Evolutionary conservation across 495 filamentous ascomycete species (phyloP), one percentile per base, ranked within the genome.

Genomic region (Xanthoparmelia taractica): DNA sequence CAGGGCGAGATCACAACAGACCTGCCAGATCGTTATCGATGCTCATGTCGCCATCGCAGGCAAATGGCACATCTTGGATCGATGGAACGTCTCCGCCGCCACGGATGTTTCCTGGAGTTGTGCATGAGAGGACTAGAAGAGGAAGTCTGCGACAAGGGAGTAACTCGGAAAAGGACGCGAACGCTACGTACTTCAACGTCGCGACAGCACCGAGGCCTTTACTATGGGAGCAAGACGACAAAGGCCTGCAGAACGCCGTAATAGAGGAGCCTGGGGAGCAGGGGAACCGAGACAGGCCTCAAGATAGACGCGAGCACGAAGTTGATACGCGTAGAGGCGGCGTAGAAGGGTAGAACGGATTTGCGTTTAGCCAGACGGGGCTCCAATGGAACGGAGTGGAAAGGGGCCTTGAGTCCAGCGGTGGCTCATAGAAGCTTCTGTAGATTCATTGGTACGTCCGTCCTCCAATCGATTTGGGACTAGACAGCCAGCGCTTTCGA

Each of bases 91-190:
- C 69, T 0, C 80, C 79, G 29, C 84, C 89, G 69, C 86, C 87
- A 41, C 80, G 82, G 64, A 87, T 89, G 50, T 88, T 89, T 71
- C 88, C 88, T 0, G 87, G 88, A 4, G 79, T 89, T 57, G 79
- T 90, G 29, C 82, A 85, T 68, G 79, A 85, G 58, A 79, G 78
- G 60, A 79, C 78, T 43, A 75, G 81, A 57, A 75, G 76, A 57
- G 73, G 76, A 54, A 87, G 80, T 71, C 60, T 73, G 43, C 69
- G 73, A 29, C 73, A 75, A 23, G 68, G 64, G 17, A 73, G 73
- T 58, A 65, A 56, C 13, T 75, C 73, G 8, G 73, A 75, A 56
- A 72, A 75, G 37, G 73, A 73, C 47, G 54, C 43, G 17, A 65
- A 65, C 34, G 59, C 47, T 29, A 61, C 36, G 11, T 33, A 31